Percentiles rank a stretch among this genome's conserved stretches.
These are phyloP conservation scores for Xylariales sp. DNA, from an alignment of 2,329 filamentous ascomycete genomes.

Conservation along the genomic window DNA sequence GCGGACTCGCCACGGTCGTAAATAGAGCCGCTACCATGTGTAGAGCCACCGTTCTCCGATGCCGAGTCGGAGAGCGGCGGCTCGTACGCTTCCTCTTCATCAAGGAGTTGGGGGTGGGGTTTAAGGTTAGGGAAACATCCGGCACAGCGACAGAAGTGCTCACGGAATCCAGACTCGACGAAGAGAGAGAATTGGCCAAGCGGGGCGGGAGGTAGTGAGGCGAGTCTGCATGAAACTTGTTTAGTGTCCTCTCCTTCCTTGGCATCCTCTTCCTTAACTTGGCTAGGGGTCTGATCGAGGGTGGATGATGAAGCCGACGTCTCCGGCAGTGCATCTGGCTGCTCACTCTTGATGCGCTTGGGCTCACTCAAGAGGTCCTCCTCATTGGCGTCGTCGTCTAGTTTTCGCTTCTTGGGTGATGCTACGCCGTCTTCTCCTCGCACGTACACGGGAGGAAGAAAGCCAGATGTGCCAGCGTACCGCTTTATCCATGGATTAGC, in stretches of 20 bases:
- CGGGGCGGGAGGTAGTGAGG: constrained; percentile 52
- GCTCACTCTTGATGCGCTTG: constrained; percentile 51
- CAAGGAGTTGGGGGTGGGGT: constrained; percentile 73
- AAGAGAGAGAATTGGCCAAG: constrained; percentile 72
- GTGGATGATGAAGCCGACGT: constrained; percentile 8
- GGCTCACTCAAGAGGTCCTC: constrained; percentile 26
- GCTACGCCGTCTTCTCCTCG: constrained; percentile 19
- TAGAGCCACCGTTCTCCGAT: constrained; percentile 51
- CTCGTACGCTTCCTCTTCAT: constrained; percentile 92
- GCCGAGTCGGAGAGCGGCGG: constrained; percentile 71
- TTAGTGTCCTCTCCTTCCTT: constrained; percentile 14
- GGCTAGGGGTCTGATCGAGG: constrained; percentile 11
- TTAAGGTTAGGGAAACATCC: constrained; percentile 72
- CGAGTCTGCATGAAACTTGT: constrained; percentile 52
- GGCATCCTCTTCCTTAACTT: constrained; percentile 18
- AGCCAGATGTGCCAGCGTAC: constrained; percentile 76
- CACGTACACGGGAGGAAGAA: constrained; percentile 67
- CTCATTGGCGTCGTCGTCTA: constrained; percentile 44
- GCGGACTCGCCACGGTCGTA: constrained; percentile 91
- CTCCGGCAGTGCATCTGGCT: constrained; percentile 15
- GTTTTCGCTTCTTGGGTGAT: constrained; percentile 61
- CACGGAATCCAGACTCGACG: constrained; percentile 72
- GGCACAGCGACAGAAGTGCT: constrained; percentile 75
- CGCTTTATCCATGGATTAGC: constrained; percentile 86
- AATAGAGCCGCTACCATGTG: constrained; percentile 72